These are phyloP conservation scores for Fusarium stilboides DNA, from an alignment of 2,329 filamentous ascomycete species.

Conservation along the genomic window DNA sequence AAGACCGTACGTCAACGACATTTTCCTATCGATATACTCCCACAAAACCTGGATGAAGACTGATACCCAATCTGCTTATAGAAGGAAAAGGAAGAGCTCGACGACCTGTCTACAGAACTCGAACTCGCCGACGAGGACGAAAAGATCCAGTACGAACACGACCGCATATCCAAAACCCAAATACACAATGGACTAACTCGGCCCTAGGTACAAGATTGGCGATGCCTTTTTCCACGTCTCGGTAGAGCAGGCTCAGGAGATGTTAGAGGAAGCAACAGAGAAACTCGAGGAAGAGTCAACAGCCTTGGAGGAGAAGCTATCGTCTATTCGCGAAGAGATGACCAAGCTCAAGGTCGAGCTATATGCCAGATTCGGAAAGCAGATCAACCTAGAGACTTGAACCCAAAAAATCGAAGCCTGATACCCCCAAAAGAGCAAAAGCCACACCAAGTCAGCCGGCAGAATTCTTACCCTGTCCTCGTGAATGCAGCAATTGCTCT, in stretches of 20 bases:
- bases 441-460: constrained; percentile 27
- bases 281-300: constrained; percentile 84
- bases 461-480: constrained; percentile 43
- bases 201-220: constrained; percentile 89
- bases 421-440: constrained; percentile 31
- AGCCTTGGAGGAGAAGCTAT: constrained; percentile 82
- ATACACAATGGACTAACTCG: constrained; percentile 19
- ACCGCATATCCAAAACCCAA: too few relatives aligned
- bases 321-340: constrained; percentile 87
- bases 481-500: constrained; percentile 31
- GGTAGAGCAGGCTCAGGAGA: constrained; percentile 86
- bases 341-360: constrained; percentile 89
- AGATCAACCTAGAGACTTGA: constrained; percentile 96
- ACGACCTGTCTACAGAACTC: constrained; percentile 91
- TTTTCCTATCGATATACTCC: too few relatives aligned
- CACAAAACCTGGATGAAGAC: constrained; percentile 18
- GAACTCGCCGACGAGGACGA: constrained; percentile 97
- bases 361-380: constrained; percentile 94
- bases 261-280: constrained; percentile 80
- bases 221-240: constrained; percentile 94
- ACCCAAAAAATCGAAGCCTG: constrained; percentile 37
- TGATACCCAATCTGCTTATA: constrained; percentile 58
- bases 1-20: constrained; percentile 78
- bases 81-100: constrained; percentile 99
- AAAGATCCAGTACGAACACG: constrained; percentile 81